Evolutionary conservation across 176 grass and related monocot genomes (phyloP), one percentile per base, ranked within the genome.

Genomic region (Carex kokanica): DNA sequence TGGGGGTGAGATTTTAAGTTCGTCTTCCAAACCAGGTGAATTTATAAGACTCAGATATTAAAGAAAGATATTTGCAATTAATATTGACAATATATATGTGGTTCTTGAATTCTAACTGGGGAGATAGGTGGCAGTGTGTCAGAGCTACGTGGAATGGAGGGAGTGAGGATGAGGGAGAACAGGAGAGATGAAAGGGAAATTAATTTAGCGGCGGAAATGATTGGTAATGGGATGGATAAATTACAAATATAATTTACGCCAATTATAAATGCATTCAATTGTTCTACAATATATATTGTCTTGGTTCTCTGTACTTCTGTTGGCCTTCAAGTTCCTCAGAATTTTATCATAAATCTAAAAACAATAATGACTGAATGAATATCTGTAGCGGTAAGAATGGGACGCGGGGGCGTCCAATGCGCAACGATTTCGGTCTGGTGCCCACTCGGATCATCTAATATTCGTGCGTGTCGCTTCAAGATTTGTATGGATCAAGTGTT

Each of bases 101-200:
- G 24, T 80, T 8, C 31, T 80, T 80, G 61, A 80, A 62, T 61
- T 80, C 31, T 80, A 7, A 80, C 9, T 61, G 8, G 17, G 24
- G 21, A 17, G 5, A 81, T 64, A 62, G 79, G 74, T 78, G 78
- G 58, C 57, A 81, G 8, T 2, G 2, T 64, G 59, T 64, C 57
- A 81, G 32, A 49, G 27, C 79, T 47, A 21, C 10, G 53, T 60
- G 56, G 77, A 38, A 38, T 38, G 36, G 36, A 38, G 36, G 5
- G 4, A 6, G 36, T 5, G 36, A 38, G 36, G 4, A 38, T 5
- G 5, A 38, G 36, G 36, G 36, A 38, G 36, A 40, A 60, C 15
- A 49, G 58, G 25, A 43, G 27, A 79, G 23, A 12, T 38, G 12
- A 60, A 60, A 53, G 17, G 27, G 16, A 25, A 80, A 43, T 43